Base-by-base conservation (phyloP, 1,139 yeast genomes). In the Zygosaccharomyces sapae region DNA sequence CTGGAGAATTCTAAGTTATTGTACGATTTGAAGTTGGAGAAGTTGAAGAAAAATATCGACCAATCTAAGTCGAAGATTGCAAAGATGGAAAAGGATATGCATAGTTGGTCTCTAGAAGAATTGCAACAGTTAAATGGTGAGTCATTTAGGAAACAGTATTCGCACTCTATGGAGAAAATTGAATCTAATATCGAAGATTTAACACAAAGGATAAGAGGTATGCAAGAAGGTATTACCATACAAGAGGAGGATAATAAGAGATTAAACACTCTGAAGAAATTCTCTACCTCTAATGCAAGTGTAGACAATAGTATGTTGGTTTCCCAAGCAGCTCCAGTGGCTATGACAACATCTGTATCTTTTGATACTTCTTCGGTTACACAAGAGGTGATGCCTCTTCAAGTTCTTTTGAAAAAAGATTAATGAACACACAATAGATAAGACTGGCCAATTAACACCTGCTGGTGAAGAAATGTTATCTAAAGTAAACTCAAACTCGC, bases 1-100 rank as follows among this genome's bases (percentile, higher is more conserved):
- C 48, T 64, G 38, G 68, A 63, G 42, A 63, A 63, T 47, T 55
- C 64, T 8, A 64, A 63, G 45, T 43, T 62, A 12, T 49, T 62
- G 18, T 55, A 59, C 41, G 68, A 64, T 41, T 46, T 61, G 43
- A 62, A 64, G 43, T 43, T 57, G 34, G 61, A 57, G 20, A 63
- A 63, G 44, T 40, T 61, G n/a, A 56, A 54, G 42, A 57, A 59
- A 40, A 61, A 60, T 18, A 58, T 63, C 19, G 55, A 55, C 12
- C 56, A 53, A 18, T 34, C 56, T 13, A 46, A 47, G 29, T 41
- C 50, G 5, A 62, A 61, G 38, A 53, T 59, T 7, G 31, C 38
- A 6, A 61, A 55, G 44, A 62, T 63, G 67, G 53, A 60, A 22
- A 49, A 47, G 3, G 65, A 62, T 34, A 61, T 63, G 58, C 42